phyloP scores from a whole-genome alignment of 805 yeast species.

The Spathaspora sp. region DNA sequence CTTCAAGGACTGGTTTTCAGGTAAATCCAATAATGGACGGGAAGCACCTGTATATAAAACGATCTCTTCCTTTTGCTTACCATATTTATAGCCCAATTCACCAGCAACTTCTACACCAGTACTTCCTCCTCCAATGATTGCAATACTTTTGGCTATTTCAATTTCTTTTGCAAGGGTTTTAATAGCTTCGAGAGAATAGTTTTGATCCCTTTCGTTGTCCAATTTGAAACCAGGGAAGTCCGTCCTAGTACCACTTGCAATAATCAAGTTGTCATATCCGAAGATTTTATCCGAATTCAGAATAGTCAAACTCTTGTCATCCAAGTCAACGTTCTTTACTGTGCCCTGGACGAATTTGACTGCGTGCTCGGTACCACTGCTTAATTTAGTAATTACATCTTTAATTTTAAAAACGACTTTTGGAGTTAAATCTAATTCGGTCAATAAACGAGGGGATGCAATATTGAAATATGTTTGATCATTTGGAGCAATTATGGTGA shows the following conservation, averaged over 20 bases:
- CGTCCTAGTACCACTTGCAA: slow-evolving; percentile 31
- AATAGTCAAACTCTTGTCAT: slow-evolving; percentile 14
- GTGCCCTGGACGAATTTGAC: slow-evolving; percentile 20
- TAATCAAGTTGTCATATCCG: slow-evolving; percentile 27
- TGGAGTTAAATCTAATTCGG: slow-evolving; percentile 18
- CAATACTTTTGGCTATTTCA: slow-evolving; percentile 22
- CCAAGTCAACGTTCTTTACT: slow-evolving; percentile 24
- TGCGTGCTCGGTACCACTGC: slow-evolving; percentile 11
- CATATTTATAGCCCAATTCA: slow-evolving; percentile 24
- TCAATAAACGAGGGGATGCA: slow-evolving; percentile 29
- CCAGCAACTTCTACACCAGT: slow-evolving; percentile 39
- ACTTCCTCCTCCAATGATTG: slow-evolving; percentile 38
- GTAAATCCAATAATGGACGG: slow-evolving; percentile 10
- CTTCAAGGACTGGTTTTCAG: slow-evolving; percentile 2
- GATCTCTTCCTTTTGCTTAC: slow-evolving; percentile 12
- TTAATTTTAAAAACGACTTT: slow-evolving; percentile 16
- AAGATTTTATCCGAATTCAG: slow-evolving; percentile 7
- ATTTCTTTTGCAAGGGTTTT: slow-evolving; percentile 13
- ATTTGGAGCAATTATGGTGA: slow-evolving; percentile 25
- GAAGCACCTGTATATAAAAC: slow-evolving; percentile 20
- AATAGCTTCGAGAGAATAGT: slow-evolving; percentile 13
- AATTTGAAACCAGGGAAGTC: slow-evolving; percentile 22
- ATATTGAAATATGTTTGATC: slow-evolving; percentile 21
- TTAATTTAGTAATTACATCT: slow-evolving; percentile 13
- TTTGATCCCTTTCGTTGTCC: slow-evolving; percentile 13